A percentile compares a stretch with the other conserved stretches of the same genome.
These are phyloP conservation scores for Adansonia rubrostipa DNA, from an alignment of 441 rosid species.

Conservation along the genomic window DNA sequence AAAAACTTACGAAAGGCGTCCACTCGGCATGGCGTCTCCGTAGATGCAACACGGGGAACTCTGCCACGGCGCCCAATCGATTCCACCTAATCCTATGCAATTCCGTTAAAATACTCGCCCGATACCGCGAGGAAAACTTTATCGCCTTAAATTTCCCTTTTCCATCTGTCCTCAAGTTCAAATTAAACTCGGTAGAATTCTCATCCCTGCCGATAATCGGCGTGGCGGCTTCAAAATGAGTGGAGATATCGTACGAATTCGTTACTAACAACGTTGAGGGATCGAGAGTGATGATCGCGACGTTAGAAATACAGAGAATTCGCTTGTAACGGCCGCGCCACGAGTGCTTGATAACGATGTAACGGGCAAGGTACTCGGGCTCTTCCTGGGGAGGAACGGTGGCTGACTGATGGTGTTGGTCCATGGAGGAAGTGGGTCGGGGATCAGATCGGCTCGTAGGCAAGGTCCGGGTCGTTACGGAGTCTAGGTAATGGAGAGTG, in stretches of 20 bases:
- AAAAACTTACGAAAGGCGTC: conserved; percentile 76
- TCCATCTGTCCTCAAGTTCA: conserved; percentile 89
- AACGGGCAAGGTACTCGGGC: conserved; percentile 93
- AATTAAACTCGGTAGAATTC: conserved; percentile 72
- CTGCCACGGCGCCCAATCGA: conserved; percentile 67
- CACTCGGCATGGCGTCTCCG: conserved; percentile 80
- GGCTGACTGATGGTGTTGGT: conserved; percentile 33
- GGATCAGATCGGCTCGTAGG: conserved; percentile 31
- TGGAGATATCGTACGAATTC: conserved; percentile 71
- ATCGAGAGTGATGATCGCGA: conserved; percentile 78
- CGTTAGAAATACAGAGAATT: conserved; percentile 77
- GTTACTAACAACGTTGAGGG: conserved; percentile 81
- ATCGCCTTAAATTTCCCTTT: conserved; percentile 86
- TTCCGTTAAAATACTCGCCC: conserved; percentile 88
- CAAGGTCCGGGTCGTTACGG: conserved; percentile 39
- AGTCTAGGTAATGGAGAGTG: conserved; percentile 55
- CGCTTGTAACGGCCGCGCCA: conserved; percentile 99
- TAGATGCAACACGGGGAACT: conserved; percentile 90
- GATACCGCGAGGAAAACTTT: conserved; percentile 79
- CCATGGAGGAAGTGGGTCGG: conserved; percentile 34
- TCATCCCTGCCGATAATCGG: conserved; percentile 86
- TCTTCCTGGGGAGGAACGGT: conserved; percentile 61
- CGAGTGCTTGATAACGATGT: conserved; percentile 87
- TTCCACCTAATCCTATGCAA: conserved; percentile 82
- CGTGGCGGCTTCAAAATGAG: conserved; percentile 80